Conservation (phyloP, 2,329 filamentous ascomycete species). For the Coniochaeta prunicola region DNA sequence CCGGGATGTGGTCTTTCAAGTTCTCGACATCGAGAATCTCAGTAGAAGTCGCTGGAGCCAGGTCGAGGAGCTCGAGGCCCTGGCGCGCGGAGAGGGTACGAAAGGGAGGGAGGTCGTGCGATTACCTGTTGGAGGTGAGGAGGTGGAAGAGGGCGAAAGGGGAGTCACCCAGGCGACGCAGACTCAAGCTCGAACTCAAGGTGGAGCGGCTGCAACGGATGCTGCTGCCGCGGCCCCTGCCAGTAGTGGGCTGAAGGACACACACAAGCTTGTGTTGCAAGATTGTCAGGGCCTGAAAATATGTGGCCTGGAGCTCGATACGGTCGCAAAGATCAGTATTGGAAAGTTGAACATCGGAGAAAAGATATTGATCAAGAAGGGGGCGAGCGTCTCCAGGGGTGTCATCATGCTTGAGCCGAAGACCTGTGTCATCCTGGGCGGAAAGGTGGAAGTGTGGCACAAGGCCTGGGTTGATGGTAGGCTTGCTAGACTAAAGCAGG, state of each 20-base stretch:
- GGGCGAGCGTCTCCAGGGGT: constrained; percentile 63
- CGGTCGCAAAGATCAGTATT: constrained; percentile 58
- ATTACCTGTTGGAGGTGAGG: constrained; percentile 36
- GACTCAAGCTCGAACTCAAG: constrained; percentile 1
- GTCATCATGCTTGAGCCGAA: constrained; percentile 69
- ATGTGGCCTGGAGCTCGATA: constrained; percentile 65
- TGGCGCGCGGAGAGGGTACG: constrained; percentile 65
- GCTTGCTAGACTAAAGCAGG: constrained; percentile 60
- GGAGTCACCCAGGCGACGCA: constrained; percentile 11
- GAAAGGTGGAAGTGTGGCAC: constrained; percentile 77
- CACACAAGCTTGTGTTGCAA: constrained; percentile 77
- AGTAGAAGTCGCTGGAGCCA: constrained; percentile 77
- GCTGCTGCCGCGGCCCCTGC: constrained; percentile 3
- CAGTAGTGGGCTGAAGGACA: constrained; percentile 34
- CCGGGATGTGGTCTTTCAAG: constrained; percentile 66
- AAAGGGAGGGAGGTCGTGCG: constrained; percentile 77
- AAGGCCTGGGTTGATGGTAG: constrained; percentile 67
- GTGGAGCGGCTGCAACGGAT: neutral
- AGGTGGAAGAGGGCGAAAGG: constrained; percentile 37
- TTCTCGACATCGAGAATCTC: constrained; percentile 82
- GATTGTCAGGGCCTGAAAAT: constrained; percentile 65
- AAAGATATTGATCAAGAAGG: constrained; percentile 67
- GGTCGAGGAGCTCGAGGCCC: constrained; percentile 70
- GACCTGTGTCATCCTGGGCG: constrained; percentile 68
- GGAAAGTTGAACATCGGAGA: constrained; percentile 65